A percentile compares a stretch with the other conserved stretches of the same genome.
phyloP scores from a whole-genome alignment of 345 rosid species.

The Mallotus nudiflorus region DNA sequence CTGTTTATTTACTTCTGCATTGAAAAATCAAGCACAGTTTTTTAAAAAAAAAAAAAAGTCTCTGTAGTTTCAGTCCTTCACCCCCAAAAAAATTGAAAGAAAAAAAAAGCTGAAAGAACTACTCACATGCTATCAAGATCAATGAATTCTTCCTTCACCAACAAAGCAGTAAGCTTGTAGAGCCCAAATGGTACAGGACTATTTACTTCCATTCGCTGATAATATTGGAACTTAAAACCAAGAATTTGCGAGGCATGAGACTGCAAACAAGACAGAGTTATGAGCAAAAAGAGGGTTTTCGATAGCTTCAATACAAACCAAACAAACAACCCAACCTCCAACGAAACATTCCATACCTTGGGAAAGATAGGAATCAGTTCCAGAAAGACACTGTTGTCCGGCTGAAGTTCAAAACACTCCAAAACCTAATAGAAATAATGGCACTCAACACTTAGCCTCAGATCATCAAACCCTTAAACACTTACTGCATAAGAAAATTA shows the following conservation, averaged over 20 bases:
- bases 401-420: slow-evolving; percentile 95
- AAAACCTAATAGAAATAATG: slow-evolving; percentile 56
- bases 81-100: not conserved
- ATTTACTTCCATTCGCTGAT: slow-evolving; percentile 86
- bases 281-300: slow-evolving; percentile 17
- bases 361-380: slow-evolving; percentile 94
- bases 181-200: slow-evolving; percentile 83
- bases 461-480: slow-evolving; percentile 19
- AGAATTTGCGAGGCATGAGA: slow-evolving; percentile 99
- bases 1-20: no score
- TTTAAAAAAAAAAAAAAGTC: no score
- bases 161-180: slow-evolving; percentile 84
- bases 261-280: slow-evolving; percentile 49
- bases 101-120: slow-evolving; percentile 4
- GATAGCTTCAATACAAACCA: slow-evolving; percentile 11
- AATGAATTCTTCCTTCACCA: slow-evolving; percentile 90
- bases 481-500: slow-evolving; percentile 15
- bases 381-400: slow-evolving; percentile 64
- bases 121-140: slow-evolving; percentile 95
- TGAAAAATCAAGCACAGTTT: no score
- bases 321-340: slow-evolving; percentile 5
- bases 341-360: slow-evolving; percentile 52
- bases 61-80: no score
- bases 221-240: slow-evolving; percentile 96
- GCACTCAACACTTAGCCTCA: slow-evolving; percentile 14